Evolutionary conservation across 805 yeast species (phyloP).

Genomic region (Nakazawaea holstii): DNA sequence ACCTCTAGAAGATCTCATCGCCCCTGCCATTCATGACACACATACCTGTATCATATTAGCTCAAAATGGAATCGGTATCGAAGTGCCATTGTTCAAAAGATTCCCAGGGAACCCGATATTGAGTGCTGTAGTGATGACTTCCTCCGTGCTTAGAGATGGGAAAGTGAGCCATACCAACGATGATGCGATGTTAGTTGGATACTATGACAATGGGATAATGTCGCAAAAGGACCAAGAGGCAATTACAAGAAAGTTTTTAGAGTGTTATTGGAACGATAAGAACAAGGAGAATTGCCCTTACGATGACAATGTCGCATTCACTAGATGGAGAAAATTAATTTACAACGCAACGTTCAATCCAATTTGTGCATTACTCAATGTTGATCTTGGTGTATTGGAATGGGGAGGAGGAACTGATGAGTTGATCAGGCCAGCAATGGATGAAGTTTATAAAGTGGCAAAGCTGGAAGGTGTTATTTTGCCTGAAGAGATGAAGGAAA

Average conservation of each 20-base stretch:
- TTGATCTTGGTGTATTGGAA: constrained; percentile 28
- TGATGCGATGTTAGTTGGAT: constrained; percentile 25
- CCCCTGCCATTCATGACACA: constrained; percentile 25
- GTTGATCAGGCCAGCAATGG: constrained; percentile 32
- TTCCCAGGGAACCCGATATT: constrained; percentile 28
- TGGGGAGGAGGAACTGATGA: constrained; percentile 19
- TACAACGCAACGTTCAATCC: constrained; percentile 40
- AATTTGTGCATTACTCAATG: constrained; percentile 28
- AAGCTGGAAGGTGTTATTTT: constrained; percentile 36
- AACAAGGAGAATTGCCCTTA: constrained; percentile 15
- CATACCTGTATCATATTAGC: constrained; percentile 24
- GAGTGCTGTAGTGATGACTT: constrained; percentile 30
- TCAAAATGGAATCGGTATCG: constrained; percentile 35
- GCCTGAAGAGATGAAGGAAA: constrained; percentile 26
- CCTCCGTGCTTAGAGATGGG: constrained; percentile 19
- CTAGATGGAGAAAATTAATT: constrained; percentile 37
- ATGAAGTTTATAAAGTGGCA: constrained; percentile 38
- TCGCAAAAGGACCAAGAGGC: constrained; percentile 6
- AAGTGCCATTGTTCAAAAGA: constrained; percentile 24
- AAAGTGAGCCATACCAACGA: constrained; percentile 23
- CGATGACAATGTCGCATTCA: constrained; percentile 25
- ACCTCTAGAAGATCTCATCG: constrained; percentile 39
- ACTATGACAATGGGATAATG: constrained; percentile 25
- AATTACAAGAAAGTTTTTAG: constrained; percentile 17
- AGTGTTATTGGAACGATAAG: constrained; percentile 17